These are phyloP conservation scores for Coniochaeta hoffmannii DNA, from an alignment of 2,329 filamentous ascomycete genomes.

Conservation along the genomic window DNA sequence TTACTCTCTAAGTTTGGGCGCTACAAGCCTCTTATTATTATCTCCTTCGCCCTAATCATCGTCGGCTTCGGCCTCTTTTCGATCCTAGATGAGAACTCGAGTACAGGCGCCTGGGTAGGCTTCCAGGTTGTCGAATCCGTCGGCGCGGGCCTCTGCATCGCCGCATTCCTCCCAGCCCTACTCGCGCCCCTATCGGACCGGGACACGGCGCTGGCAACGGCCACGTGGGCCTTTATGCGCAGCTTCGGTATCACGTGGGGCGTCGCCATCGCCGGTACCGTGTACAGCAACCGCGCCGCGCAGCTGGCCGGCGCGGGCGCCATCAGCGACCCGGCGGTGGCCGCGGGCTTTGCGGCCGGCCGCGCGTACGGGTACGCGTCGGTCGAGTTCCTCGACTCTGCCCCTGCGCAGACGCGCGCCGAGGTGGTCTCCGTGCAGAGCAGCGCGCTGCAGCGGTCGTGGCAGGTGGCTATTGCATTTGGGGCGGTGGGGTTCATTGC, in stretches of 20 bases:
- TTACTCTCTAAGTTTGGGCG: slow-evolving; percentile 17
- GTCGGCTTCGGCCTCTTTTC: slow-evolving; percentile 28
- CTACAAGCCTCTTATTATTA: slow-evolving; percentile 15
- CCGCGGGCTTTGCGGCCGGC: slow-evolving; percentile 11
- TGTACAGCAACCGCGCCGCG: slow-evolving; percentile 25
- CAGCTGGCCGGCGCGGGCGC: slow-evolving; percentile 9
- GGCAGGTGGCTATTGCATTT: slow-evolving; percentile 21
- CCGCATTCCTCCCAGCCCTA: slow-evolving; percentile 33
- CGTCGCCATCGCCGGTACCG: slow-evolving; percentile 31
- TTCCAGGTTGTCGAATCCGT: slow-evolving; percentile 31
- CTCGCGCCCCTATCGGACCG: slow-evolving; percentile 29
- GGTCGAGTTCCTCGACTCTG: slow-evolving; percentile 11
- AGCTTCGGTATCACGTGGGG: slow-evolving; percentile 40
- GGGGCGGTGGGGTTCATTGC: slow-evolving; percentile 14
- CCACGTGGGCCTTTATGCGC: slow-evolving; percentile 36
- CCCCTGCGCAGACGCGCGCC: slow-evolving; percentile 6
- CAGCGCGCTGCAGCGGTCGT: slow-evolving; percentile 9
- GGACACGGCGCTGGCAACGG: slow-evolving; percentile 29
- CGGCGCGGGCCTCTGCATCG: slow-evolving; percentile 34
- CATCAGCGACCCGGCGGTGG: slow-evolving; percentile 10
- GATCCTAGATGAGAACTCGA: slow-evolving; percentile 26
- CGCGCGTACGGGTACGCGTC: slow-evolving; percentile 19
- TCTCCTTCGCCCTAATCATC: slow-evolving; percentile 19
- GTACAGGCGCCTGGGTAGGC: slow-evolving; percentile 29
- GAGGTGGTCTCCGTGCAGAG: slow-evolving; percentile 15